phyloP scores from a whole-genome alignment of 2,329 filamentous ascomycete species.

The Trichoderma gracile region DNA sequence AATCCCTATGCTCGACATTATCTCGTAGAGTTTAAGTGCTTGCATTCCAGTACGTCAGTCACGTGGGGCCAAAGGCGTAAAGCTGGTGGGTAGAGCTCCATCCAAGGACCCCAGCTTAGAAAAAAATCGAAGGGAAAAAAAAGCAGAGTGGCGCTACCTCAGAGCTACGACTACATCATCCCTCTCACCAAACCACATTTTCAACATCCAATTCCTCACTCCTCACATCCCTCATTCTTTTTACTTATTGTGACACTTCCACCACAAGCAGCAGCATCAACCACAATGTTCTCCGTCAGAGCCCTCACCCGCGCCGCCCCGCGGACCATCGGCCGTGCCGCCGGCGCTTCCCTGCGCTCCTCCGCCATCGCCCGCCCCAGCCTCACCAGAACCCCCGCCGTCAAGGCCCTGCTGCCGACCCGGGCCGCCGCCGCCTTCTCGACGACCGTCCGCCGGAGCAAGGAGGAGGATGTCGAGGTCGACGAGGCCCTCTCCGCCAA shows the following conservation, averaged over 20 bases:
- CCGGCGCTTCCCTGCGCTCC: conserved; percentile 53
- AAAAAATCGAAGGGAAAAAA: conserved; percentile 6
- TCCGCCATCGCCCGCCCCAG: conserved; percentile 51
- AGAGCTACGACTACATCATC: conserved; percentile 25
- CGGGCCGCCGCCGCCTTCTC: conserved; percentile 50
- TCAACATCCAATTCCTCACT: conserved; percentile 32
- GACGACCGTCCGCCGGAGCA: conserved; percentile 40
- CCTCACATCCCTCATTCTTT: background rate
- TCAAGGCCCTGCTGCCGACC: conserved; percentile 38
- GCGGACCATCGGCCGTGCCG: conserved; percentile 60
- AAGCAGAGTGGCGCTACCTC: background rate
- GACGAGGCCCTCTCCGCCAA: conserved; percentile 84
- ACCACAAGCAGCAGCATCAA: too few relatives aligned
- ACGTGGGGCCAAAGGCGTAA: conserved; percentile 7
- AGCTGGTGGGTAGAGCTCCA: conserved; percentile 1
- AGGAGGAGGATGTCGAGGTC: conserved; percentile 49
- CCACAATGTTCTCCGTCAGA: conserved; percentile 68
- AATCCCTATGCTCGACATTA: too few relatives aligned
- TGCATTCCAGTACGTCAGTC: conserved; percentile 18
- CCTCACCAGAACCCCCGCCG: conserved; percentile 48
- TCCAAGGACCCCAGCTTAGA: background rate
- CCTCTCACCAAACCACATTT: conserved; percentile 15
- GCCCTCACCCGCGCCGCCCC: conserved; percentile 66
- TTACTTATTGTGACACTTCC: too few relatives aligned
- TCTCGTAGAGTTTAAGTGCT: conserved; percentile 5